Conservation (phyloP, 2,329 filamentous ascomycete genomes). For the Sordariomycetes sp. region DNA sequence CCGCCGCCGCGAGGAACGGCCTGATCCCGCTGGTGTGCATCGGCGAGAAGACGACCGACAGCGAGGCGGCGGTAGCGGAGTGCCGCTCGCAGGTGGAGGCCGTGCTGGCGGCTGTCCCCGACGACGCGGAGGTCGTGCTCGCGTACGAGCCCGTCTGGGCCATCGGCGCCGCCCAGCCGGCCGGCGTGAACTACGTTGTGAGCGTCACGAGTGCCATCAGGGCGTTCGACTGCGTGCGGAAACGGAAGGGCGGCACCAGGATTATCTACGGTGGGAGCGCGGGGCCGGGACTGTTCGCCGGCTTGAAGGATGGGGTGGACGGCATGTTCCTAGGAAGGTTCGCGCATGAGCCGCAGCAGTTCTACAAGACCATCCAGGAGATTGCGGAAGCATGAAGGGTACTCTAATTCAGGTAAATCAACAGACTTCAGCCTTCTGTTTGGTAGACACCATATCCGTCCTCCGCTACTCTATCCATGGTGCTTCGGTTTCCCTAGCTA, state of each 20-base stretch:
- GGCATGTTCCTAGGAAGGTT: conserved; percentile 75
- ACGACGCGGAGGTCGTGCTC: conserved; percentile 58
- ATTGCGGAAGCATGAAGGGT: conserved; percentile 36
- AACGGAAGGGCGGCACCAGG: conserved; percentile 46
- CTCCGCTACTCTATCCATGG: too few relatives aligned
- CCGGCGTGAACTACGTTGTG: conserved; percentile 61
- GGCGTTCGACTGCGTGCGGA: conserved; percentile 34
- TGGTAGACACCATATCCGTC: too few relatives aligned
- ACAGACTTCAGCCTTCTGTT: too few relatives aligned
- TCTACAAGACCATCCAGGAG: conserved; percentile 63
- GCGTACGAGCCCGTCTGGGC: conserved; percentile 89
- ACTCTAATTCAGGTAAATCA: too few relatives aligned
- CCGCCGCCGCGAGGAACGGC: conserved; percentile 54
- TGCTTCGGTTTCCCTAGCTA: too few relatives aligned
- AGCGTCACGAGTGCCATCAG: conserved; percentile 57
- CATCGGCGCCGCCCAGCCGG: conserved; percentile 65
- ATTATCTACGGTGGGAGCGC: conserved; percentile 79
- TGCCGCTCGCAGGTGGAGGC: conserved; percentile 55
- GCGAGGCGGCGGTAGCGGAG: conserved; percentile 49
- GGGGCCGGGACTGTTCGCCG: conserved; percentile 63
- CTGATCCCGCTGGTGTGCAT: conserved; percentile 74
- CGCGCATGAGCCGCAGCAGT: conserved; percentile 63
- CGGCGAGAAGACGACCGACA: conserved; percentile 50
- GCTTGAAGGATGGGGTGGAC: conserved; percentile 59
- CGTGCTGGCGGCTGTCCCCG: conserved; percentile 50